Evolutionary conservation across 768 basidiomycete genomes (phyloP).

Genomic region (Hypsizygus marmoreus): DNA sequence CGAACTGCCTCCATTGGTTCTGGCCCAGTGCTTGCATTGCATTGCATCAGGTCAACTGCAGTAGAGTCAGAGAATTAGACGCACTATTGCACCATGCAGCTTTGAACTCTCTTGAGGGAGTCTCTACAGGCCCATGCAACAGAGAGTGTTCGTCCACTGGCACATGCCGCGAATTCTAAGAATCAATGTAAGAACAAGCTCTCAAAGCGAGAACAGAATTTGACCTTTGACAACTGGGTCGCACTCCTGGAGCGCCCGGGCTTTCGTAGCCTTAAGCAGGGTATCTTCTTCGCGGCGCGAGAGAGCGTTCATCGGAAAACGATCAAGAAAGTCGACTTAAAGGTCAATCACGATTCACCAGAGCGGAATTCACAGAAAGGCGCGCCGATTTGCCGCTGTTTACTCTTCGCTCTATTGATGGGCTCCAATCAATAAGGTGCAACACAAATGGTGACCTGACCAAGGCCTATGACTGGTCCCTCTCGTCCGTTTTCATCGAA

Average conservation of each 20-base stretch:
- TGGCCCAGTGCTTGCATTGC: slow-evolving; percentile 60
- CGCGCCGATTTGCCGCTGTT: too few species aligned
- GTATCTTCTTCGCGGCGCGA: slow-evolving; percentile 89
- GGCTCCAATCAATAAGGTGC: too few species aligned
- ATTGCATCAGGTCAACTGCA: slow-evolving; percentile 1
- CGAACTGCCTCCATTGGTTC: slow-evolving; percentile 75
- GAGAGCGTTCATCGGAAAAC: slow-evolving; percentile 70
- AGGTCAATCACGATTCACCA: background rate
- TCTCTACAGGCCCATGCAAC: slow-evolving; percentile 83
- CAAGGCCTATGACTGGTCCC: background rate
- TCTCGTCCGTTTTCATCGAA: background rate
- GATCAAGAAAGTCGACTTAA: background rate
- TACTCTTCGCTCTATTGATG: slow-evolving; percentile 10
- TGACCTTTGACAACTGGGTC: slow-evolving; percentile 74
- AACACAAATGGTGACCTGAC: background rate
- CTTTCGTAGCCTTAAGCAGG: slow-evolving; percentile 79
- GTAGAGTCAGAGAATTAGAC: slow-evolving; percentile 31
- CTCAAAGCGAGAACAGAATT: slow-evolving; percentile 5
- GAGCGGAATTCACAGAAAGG: background rate
- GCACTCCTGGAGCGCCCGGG: slow-evolving; percentile 77
- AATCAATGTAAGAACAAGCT: background rate
- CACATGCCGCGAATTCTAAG: slow-evolving; percentile 84
- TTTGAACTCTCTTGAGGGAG: slow-evolving; percentile 68
- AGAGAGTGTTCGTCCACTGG: slow-evolving; percentile 76
- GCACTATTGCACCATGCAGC: slow-evolving; percentile 81